phyloP scores from a whole-genome alignment of 2,329 filamentous ascomycete genomes.

The Colletotrichum tropicicola region DNA sequence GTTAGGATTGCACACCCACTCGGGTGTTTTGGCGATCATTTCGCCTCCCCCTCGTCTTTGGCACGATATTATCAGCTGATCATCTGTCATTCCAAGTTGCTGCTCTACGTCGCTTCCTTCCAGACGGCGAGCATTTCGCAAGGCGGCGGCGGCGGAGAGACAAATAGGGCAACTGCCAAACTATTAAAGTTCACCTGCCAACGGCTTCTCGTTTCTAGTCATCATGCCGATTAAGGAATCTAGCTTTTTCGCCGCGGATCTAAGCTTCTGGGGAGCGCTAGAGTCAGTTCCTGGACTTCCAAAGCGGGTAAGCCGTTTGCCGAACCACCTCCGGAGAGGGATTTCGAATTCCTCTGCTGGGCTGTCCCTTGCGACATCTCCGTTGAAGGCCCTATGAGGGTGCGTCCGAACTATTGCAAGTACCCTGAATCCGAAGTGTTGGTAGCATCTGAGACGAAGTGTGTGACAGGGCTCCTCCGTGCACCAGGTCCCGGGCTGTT shows the following conservation, averaged over 20 bases:
- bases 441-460: slow-evolving; percentile 6
- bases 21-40: neutral
- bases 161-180: neutral
- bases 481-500: neutral
- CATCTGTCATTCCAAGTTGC: neutral
- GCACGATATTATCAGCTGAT: neutral
- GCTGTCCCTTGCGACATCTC: neutral
- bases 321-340: neutral
- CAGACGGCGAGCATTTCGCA: too few species aligned
- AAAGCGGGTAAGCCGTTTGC: neutral
- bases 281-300: neutral
- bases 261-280: neutral
- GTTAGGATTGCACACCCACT: neutral
- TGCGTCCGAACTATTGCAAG: slow-evolving; percentile 16
- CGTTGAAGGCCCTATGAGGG: neutral
- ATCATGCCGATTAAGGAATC: neutral
- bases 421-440: slow-evolving; percentile 13
- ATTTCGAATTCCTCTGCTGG: neutral
- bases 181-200: neutral
- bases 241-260: neutral
- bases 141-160: too few species aligned
- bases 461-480: slow-evolving; percentile 12
- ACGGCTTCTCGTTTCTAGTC: neutral
- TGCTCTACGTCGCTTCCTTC: too few species aligned
- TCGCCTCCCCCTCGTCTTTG: neutral